Evolutionary conservation across 78 protist species (phyloP).

Genomic region (Dictyostelium capitatum): DNA sequence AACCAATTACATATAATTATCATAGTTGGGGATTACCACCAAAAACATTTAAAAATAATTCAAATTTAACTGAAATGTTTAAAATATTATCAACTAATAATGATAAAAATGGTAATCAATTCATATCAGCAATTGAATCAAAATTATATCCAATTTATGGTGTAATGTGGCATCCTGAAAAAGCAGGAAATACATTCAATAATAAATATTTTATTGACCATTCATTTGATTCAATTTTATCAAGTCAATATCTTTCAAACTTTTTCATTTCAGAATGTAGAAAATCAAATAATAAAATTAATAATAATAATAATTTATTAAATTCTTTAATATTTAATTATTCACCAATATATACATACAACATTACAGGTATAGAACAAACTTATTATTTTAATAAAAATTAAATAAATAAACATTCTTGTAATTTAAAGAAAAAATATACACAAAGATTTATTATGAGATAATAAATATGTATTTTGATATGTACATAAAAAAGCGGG

Average conservation of each 20-base stretch:
- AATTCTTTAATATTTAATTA: slow-evolving; percentile 73
- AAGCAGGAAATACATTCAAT: neutral
- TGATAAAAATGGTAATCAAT: slow-evolving; percentile 84
- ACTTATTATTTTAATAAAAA: neutral
- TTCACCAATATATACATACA: slow-evolving; percentile 25
- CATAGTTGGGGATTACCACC: slow-evolving; percentile 86
- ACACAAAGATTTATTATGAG: no score
- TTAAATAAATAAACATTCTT: no score
- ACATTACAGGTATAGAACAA: neutral
- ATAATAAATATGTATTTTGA: no score
- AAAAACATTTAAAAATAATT: neutral
- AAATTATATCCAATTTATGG: slow-evolving; percentile 83
- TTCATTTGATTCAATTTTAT: slow-evolving; percentile 60
- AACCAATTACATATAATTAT: slow-evolving; percentile 86
- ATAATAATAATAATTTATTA: neutral
- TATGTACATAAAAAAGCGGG: no score
- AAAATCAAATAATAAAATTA: slow-evolving; percentile 42
- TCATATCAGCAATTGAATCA: slow-evolving; percentile 89
- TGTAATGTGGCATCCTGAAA: slow-evolving; percentile 94
- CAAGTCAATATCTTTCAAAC: slow-evolving; percentile 61
- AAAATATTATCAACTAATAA: slow-evolving; percentile 77
- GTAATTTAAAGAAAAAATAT: no score
- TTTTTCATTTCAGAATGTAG: slow-evolving; percentile 82
- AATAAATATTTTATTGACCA: slow-evolving; percentile 39
- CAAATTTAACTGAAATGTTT: slow-evolving; percentile 41